Base-by-base conservation (phyloP, 2,329 filamentous ascomycete species). In the Clathrospora elynae region DNA sequence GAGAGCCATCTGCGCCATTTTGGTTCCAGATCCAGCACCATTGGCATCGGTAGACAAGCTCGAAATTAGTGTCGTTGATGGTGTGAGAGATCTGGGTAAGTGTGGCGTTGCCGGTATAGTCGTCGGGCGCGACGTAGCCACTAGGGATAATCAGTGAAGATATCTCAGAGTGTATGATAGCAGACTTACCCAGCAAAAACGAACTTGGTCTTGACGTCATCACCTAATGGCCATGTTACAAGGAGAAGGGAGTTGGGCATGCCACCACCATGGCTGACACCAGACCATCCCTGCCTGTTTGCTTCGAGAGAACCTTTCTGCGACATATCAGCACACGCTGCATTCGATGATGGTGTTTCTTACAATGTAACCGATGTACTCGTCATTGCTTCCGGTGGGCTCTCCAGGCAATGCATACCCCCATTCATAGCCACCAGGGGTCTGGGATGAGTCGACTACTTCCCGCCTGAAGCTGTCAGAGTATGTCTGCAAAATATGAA, bases 11-110 rank as follows among this genome's bases (percentile, higher is more conserved):
- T n/a, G 67, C 68, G 26, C 71, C 71, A 2, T 67, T 64, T 23
- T 74, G 71, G 39, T 74, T 61, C 73, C 73, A 75, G 9, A 55
- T 51, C 70, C 71, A 75, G 53, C 73, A 75, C 58, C 65, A 57
- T 52, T 83, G 67, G 67, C 85, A 88, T 32, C 81, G 77, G 70
- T 85, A 88, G n/a, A 86, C 76, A 33, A 86, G 61, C 31, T 78
- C 78, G 64, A 81, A 88, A 51, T 79, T 72, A 17, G 78, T 81
- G 11, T 74, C 73, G 55, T 78, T 84, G 42, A 86, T 72, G 17
- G 71, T 76, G 10, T 78, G 77, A 10, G 78, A 80, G 48, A 87
- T 79, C 51, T 83, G 78, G 0, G 80, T 84, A 16, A 87, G 62
- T 22, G 75, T 81, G 6, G 84, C 83, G 50, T 81, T 74, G 40